phyloP scores from a whole-genome alignment of 2,329 filamentous ascomycete species.

The Calonectria fujianensis region DNA sequence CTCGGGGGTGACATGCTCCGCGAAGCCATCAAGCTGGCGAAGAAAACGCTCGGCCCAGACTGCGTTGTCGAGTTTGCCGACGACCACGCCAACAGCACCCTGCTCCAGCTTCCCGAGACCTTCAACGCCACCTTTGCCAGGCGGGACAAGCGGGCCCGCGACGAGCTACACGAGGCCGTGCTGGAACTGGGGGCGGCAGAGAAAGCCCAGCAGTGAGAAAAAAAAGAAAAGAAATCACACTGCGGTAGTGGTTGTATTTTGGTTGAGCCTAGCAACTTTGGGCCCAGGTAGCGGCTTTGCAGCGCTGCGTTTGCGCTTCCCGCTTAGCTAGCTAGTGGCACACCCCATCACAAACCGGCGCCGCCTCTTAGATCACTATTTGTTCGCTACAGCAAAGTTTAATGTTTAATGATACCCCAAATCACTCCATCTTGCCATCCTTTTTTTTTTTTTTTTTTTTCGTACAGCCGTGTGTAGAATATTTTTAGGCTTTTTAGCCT shows the following conservation, averaged over 20 bases:
- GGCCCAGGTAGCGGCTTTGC: neutral
- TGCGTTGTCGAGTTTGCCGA: constrained; percentile 80
- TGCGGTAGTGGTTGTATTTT: neutral
- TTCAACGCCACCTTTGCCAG: constrained; percentile 76
- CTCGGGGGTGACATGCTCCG: constrained; percentile 83
- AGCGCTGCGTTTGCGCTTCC: neutral
- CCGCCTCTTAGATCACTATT: constrained; percentile 23
- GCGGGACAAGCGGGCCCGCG: constrained; percentile 71
- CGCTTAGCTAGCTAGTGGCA: constrained; percentile 2
- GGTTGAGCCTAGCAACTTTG: neutral
- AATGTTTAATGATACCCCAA: neutral
- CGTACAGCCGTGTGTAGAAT: neutral
- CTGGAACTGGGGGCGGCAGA: neutral
- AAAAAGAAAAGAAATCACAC: neutral
- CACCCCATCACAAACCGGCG: neutral
- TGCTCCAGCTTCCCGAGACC: constrained; percentile 71
- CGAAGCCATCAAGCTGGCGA: constrained; percentile 80
- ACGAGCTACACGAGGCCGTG: constrained; percentile 58
- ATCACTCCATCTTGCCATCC: neutral
- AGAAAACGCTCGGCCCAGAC: constrained; percentile 77
- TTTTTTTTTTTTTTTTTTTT: neutral
- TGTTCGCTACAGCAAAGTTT: neutral
- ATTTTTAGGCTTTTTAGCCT: neutral
- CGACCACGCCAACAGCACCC: constrained; percentile 83
- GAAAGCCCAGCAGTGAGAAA: neutral